Percentiles rank a stretch among this genome's conserved stretches.
Conservation (phyloP, 176 grass and related monocot genomes). For the Aegilops sharonensis region DNA sequence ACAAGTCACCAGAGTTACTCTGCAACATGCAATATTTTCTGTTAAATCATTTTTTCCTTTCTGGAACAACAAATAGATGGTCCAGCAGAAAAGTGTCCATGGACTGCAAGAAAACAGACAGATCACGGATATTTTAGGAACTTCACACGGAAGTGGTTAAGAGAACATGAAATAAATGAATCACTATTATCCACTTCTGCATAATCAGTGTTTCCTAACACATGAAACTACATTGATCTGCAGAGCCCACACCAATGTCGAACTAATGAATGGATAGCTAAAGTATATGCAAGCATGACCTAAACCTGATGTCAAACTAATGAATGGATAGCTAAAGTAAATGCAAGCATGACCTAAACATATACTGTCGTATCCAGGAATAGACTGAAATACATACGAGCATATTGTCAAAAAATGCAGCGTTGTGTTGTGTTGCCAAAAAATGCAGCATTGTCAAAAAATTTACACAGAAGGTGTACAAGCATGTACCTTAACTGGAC, state of each 20-base stretch:
- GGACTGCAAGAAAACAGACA: not conserved
- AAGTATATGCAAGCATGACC: not conserved
- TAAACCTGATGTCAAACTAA: not conserved
- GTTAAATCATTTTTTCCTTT: not conserved
- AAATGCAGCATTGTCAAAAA: too few relatives aligned
- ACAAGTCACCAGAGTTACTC: slow-evolving; percentile 50
- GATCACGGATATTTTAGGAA: not conserved
- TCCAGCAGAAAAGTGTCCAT: not conserved
- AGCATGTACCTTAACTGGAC: not conserved
- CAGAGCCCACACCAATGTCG: slow-evolving; percentile 9
- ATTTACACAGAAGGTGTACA: not conserved
- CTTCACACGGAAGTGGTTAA: not conserved
- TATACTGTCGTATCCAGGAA: not conserved
- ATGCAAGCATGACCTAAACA: not conserved
- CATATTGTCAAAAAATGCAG: not conserved
- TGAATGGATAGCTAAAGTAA: slow-evolving; percentile 18
- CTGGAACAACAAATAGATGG: not conserved
- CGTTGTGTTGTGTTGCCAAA: too few relatives aligned
- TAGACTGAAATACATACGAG: not conserved
- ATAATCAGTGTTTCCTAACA: slow-evolving; percentile 9
- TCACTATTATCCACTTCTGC: not conserved
- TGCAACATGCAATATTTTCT: slow-evolving; percentile 32
- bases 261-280: slow-evolving; percentile 18
- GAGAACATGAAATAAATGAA: slow-evolving; percentile 23
- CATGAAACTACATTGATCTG: not conserved